phyloP scores from a whole-genome alignment of 345 rosid genomes.

The Clarkia xantiana region DNA sequence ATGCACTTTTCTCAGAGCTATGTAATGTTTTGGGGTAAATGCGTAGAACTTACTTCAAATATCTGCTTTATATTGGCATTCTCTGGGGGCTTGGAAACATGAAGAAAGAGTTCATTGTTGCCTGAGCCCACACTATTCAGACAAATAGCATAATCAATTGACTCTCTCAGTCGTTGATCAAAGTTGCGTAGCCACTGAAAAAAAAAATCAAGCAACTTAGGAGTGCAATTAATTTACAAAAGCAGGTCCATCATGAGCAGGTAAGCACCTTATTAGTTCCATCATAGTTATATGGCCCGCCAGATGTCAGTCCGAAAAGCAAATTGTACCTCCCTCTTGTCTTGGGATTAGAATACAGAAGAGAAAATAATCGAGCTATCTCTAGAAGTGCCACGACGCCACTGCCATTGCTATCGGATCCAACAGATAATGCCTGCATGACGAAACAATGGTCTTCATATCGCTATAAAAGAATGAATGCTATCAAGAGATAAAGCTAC shows the following conservation, averaged over 20 bases:
- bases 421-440: slow-evolving; percentile 80
- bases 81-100: slow-evolving; percentile 94
- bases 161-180: slow-evolving; percentile 93
- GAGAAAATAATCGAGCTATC: slow-evolving; percentile 83
- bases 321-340: slow-evolving; percentile 90
- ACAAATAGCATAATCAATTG: slow-evolving; percentile 94
- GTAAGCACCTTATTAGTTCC: slow-evolving; percentile 81
- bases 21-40: slow-evolving; percentile 1
- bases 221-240: background rate
- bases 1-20: background rate
- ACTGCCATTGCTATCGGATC: slow-evolving; percentile 97
- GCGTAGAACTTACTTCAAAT: slow-evolving; percentile 49
- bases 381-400: slow-evolving; percentile 93
- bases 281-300: slow-evolving; percentile 93
- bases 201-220: slow-evolving; percentile 7
- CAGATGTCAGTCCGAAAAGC: slow-evolving; percentile 88
- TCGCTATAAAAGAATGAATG: background rate
- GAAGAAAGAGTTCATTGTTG: slow-evolving; percentile 56
- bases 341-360: slow-evolving; percentile 87
- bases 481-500: slow-evolving; percentile 12
- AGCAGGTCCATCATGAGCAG: slow-evolving; percentile 5
- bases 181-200: slow-evolving; percentile 93
- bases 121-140: slow-evolving; percentile 87
- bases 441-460: slow-evolving; percentile 9
- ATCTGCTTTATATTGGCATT: slow-evolving; percentile 81